These are phyloP conservation scores for Ogataea sp. DNA, from an alignment of 805 yeast genomes.

Conservation along the genomic window DNA sequence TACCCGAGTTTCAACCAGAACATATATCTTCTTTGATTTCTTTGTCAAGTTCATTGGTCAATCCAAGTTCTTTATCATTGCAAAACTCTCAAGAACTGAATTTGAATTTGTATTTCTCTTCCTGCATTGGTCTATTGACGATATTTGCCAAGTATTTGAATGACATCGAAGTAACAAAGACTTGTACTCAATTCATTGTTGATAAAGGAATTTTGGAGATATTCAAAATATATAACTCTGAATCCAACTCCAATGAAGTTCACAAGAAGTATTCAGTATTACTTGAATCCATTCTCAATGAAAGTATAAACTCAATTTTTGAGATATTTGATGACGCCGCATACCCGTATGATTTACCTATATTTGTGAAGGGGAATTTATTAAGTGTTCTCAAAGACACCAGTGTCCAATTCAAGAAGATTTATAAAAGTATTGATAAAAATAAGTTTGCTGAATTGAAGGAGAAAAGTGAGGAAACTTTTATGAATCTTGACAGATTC, in stretches of 20 bases:
- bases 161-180: slow-evolving; percentile 9
- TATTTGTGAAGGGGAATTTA: slow-evolving; percentile 52
- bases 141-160: slow-evolving; percentile 16
- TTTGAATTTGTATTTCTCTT: slow-evolving; percentile 12
- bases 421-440: slow-evolving; percentile 60
- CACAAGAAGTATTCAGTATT: slow-evolving; percentile 17
- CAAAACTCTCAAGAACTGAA: background rate
- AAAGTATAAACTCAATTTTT: slow-evolving; percentile 56
- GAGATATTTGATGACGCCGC: slow-evolving; percentile 74
- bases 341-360: slow-evolving; percentile 57
- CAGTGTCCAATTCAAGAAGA: slow-evolving; percentile 40
- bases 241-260: slow-evolving; percentile 8
- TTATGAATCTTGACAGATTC: slow-evolving; percentile 63
- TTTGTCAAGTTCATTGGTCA: background rate
- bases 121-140: slow-evolving; percentile 17
- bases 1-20: background rate
- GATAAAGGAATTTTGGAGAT: slow-evolving; percentile 15
- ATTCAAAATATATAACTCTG: slow-evolving; percentile 8
- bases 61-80: background rate
- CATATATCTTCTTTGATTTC: background rate
- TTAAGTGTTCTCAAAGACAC: slow-evolving; percentile 30
- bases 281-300: slow-evolving; percentile 32
- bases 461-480: slow-evolving; percentile 56
- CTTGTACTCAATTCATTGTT: slow-evolving; percentile 17
- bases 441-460: slow-evolving; percentile 51